These are phyloP conservation scores for Ceratocystis huliohia DNA, from an alignment of 2,329 filamentous ascomycete genomes.

Conservation along the genomic window DNA sequence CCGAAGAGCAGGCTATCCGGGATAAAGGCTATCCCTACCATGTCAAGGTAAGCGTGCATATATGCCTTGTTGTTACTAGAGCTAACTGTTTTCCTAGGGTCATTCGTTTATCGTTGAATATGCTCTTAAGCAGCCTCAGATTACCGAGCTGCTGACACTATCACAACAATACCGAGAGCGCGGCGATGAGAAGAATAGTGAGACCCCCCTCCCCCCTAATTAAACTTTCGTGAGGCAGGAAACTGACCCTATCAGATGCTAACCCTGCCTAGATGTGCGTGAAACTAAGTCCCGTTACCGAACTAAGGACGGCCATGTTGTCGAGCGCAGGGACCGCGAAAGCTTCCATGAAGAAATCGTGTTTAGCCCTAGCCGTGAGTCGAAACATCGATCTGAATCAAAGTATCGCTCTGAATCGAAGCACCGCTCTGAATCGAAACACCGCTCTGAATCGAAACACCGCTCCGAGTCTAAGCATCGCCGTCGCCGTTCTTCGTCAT, in stretches of 20 bases:
- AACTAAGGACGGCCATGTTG: slow-evolving; percentile 17
- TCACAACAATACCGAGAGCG: slow-evolving; percentile 62
- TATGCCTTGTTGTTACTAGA: neutral
- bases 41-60: slow-evolving; percentile 53
- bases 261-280: neutral
- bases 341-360: slow-evolving; percentile 20
- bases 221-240: neutral
- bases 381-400: neutral
- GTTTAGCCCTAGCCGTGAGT: slow-evolving; percentile 8
- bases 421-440: neutral
- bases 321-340: slow-evolving; percentile 18
- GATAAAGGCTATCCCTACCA: slow-evolving; percentile 78
- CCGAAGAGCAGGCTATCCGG: slow-evolving; percentile 66
- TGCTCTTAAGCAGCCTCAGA: slow-evolving; percentile 78
- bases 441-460: neutral
- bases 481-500: neutral
- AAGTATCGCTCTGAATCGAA: neutral
- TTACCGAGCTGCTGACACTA: slow-evolving; percentile 74
- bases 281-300: slow-evolving; percentile 13
- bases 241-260: neutral
- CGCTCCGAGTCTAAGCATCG: slow-evolving; percentile 7
- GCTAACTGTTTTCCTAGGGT: slow-evolving; percentile 42
- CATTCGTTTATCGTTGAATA: slow-evolving; percentile 70
- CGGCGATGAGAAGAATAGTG: slow-evolving; percentile 27
- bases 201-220: neutral